Evolutionary conservation across 306 rosid species (phyloP).

Genomic region (Vicia faba): DNA sequence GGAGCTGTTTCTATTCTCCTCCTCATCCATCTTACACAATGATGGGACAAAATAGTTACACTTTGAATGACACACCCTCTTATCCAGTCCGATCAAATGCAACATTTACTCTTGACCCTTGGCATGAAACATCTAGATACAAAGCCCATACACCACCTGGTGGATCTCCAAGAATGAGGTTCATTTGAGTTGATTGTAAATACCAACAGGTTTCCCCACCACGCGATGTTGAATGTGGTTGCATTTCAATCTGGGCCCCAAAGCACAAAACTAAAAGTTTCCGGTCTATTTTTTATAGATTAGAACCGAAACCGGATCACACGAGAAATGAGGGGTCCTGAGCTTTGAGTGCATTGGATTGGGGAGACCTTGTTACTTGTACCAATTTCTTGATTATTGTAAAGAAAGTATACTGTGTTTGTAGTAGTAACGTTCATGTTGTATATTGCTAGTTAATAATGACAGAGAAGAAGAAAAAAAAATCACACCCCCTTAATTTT

Average conservation of each 20-base stretch:
- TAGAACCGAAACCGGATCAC: conserved; percentile 37
- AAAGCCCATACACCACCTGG: conserved; percentile 72
- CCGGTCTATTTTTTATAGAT: conserved; percentile 39
- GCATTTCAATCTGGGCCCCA: conserved; percentile 33
- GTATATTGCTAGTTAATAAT: conserved; percentile 46
- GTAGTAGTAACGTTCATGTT: conserved; percentile 40
- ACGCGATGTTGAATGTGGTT: conserved; percentile 38
- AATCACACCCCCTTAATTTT: conserved; percentile 13
- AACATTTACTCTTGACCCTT: conserved; percentile 59
- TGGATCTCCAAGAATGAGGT: conserved; percentile 88
- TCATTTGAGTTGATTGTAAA: conserved; percentile 64
- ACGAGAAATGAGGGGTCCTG: conserved; percentile 27
- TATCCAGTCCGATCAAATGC: conserved; percentile 57
- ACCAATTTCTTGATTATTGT: conserved; percentile 52
- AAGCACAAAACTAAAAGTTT: conserved; percentile 35
- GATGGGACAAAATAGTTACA: conserved; percentile 60
- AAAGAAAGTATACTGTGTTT: conserved; percentile 42
- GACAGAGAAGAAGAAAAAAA: background rate
- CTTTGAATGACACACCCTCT: conserved; percentile 50
- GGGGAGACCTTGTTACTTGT: conserved; percentile 43
- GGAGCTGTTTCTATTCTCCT: conserved; percentile 73
- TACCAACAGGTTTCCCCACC: conserved; percentile 45
- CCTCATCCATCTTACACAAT: conserved; percentile 65
- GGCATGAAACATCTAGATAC: conserved; percentile 53
- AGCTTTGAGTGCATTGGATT: conserved; percentile 20